Percentiles rank a stretch among this genome's conserved stretches.
Evolutionary conservation across 73 alveolate species (phyloP).

Genomic region (Symbiodinium natans): DNA sequence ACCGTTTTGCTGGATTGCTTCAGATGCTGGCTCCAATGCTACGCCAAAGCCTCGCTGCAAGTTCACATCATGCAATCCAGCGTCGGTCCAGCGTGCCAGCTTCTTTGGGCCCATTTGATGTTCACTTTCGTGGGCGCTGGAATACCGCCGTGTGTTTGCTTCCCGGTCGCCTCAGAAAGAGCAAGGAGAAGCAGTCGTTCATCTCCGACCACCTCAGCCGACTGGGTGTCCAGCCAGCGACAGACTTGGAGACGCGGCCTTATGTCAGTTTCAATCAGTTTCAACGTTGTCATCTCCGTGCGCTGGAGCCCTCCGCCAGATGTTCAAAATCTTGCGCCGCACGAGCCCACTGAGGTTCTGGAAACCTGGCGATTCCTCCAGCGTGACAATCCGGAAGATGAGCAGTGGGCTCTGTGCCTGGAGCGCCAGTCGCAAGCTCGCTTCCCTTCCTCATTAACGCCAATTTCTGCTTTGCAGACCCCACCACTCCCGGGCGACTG

Average conservation of each 20-base stretch:
- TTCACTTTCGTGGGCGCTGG: slow-evolving; percentile 49
- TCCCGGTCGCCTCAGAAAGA: slow-evolving; percentile 36
- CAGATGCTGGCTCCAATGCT: slow-evolving; percentile 7
- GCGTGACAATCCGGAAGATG: slow-evolving; percentile 13
- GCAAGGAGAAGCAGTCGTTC: slow-evolving; percentile 63
- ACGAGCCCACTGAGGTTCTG: too few species aligned
- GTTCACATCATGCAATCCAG: slow-evolving; percentile 24
- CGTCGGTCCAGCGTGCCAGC: slow-evolving; percentile 36
- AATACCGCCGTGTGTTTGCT: slow-evolving; percentile 52
- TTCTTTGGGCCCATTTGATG: slow-evolving; percentile 9
- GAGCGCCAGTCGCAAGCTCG: slow-evolving; percentile 37
- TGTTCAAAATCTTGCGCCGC: too few species aligned
- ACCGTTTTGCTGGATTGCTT: slow-evolving; percentile 56
- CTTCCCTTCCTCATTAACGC: slow-evolving; percentile 53
- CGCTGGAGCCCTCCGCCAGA: slow-evolving; percentile 34
- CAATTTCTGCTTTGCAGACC: slow-evolving; percentile 46
- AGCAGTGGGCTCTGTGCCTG: background rate
- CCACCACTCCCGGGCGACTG: slow-evolving; percentile 41
- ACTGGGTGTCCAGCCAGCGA: too few species aligned
- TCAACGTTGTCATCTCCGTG: slow-evolving; percentile 27
- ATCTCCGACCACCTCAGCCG: slow-evolving; percentile 30
- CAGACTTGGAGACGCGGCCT: background rate
- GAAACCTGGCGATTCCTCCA: too few species aligned
- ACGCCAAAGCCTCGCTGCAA: background rate
- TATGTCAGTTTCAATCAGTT: slow-evolving; percentile 17